phyloP scores from a whole-genome alignment of 257 asterid species.

The Rehmannia glutinosa region DNA sequence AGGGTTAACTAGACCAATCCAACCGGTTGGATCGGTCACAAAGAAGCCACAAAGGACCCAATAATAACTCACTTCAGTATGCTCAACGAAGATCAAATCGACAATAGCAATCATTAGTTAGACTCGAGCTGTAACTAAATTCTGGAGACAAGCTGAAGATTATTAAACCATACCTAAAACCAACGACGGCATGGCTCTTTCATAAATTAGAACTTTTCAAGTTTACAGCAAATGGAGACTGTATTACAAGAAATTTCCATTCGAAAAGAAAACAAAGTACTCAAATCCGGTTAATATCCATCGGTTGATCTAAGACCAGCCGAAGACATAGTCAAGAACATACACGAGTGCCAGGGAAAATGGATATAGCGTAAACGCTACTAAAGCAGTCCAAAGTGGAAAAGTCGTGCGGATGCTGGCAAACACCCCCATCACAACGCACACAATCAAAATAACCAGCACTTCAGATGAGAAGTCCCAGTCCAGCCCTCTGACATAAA shows the following conservation, averaged over 20 bases:
- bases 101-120: too few species aligned
- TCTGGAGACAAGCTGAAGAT: too few species aligned
- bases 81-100: too few species aligned
- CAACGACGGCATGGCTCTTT: not conserved
- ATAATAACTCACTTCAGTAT: too few species aligned
- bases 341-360: constrained; percentile 80
- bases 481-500: constrained; percentile 60
- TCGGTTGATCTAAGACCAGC: constrained; percentile 56
- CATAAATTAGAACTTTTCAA: not conserved
- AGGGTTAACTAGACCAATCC: too few species aligned
- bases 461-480: constrained; percentile 98
- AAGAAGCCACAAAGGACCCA: too few species aligned
- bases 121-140: not conserved
- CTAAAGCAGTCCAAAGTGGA: constrained; percentile 71
- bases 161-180: not conserved
- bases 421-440: constrained; percentile 72
- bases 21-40: too few species aligned
- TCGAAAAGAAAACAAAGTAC: not conserved
- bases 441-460: constrained; percentile 77
- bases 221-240: not conserved
- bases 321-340: constrained; percentile 77
- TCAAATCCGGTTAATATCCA: not conserved
- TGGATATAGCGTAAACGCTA: constrained; percentile 76
- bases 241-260: not conserved
- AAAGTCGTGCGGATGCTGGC: constrained; percentile 77